Evolutionary conservation across 495 filamentous ascomycete species (phyloP), one percentile per base, ranked within the genome.

Genomic region (Bombardia bombarda): DNA sequence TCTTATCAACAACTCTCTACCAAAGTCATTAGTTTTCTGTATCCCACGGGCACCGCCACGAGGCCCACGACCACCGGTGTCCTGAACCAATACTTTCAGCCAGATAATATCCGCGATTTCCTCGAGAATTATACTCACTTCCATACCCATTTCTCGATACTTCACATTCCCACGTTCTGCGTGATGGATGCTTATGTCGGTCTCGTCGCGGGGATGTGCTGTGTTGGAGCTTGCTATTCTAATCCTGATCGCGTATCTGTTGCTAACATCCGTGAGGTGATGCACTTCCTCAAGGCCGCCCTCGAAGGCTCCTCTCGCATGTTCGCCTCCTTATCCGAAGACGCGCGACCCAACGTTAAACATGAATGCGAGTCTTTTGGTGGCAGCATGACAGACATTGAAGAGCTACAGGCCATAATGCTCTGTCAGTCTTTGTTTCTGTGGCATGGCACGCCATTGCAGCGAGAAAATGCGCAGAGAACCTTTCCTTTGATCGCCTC

Each of bases 91-190:
- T 74, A 72, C 57, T 67, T 85, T 46, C 75, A 73, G 10, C 66
- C 72, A 14, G 65, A 74, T 38, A 75, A 80, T 55, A 61, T 85
- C 49, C 78, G 70, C 52, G 67, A 80, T 44, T 81, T 84, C 53
- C 66, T 81, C 40, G 68, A 74, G 23, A 59, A 70, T 13, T 84
- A 78, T 58, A 72, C 65, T 42, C 75, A 80, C 55, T 84, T 77
- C 53, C 76, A 83, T 45, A 67, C 68, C 43, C 82, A 84, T 58
- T 81, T 83, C 57, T 73, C 82, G n/a, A 70, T 83, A 47, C 66
- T 86, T 12, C 82, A 86, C 47, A 65, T 81, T 48, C 78, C 82
- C 32, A 80, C 80, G 2, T 84, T 85, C 55, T 69, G 76, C 43
- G 69, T 78, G 24, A 59, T 72, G 39, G 67, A 72, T n/a, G 70